Evolutionary conservation across 176 grass and related monocot species (phyloP).

Genomic region (Rhynchospora breviuscula): DNA sequence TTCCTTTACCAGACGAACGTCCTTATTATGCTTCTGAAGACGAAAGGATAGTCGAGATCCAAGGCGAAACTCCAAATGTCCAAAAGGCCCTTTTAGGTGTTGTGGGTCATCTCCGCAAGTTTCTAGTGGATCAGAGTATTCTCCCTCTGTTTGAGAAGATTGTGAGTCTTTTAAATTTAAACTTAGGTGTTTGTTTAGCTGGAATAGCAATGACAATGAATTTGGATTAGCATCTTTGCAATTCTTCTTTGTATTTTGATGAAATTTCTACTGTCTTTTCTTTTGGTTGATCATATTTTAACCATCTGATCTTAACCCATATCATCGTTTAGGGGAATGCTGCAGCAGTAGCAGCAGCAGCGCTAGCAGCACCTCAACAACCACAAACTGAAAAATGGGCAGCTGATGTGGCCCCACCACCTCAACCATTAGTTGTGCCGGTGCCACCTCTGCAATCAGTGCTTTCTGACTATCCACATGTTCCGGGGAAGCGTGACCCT

Average conservation of each 20-base stretch:
- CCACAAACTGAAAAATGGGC: slow-evolving; percentile 20
- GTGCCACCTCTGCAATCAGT: slow-evolving; percentile 52
- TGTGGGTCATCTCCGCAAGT: slow-evolving; percentile 79
- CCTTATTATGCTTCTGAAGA: slow-evolving; percentile 79
- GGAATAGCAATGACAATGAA: background rate
- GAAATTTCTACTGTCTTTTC: slow-evolving; percentile 1
- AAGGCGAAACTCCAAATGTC: slow-evolving; percentile 84
- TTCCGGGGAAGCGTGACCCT: slow-evolving; percentile 48
- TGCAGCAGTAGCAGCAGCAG: slow-evolving; percentile 25
- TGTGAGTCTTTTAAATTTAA: slow-evolving; percentile 43
- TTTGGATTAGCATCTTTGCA: background rate
- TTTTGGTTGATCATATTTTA: slow-evolving; percentile 4
- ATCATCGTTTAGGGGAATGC: slow-evolving; percentile 37
- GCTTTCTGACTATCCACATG: slow-evolving; percentile 47
- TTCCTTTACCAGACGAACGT: slow-evolving; percentile 39
- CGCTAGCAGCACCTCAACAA: background rate
- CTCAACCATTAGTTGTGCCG: slow-evolving; percentile 20
- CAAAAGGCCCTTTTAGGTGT: slow-evolving; percentile 79
- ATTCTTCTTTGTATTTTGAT: background rate
- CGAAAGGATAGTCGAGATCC: slow-evolving; percentile 97
- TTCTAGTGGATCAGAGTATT: slow-evolving; percentile 96
- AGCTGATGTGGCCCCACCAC: slow-evolving; percentile 24
- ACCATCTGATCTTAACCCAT: background rate
- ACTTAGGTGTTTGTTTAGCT: background rate
- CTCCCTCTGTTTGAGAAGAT: slow-evolving; percentile 91